phyloP scores from a whole-genome alignment of 257 asterid species.

The Scutellaria barbata region DNA sequence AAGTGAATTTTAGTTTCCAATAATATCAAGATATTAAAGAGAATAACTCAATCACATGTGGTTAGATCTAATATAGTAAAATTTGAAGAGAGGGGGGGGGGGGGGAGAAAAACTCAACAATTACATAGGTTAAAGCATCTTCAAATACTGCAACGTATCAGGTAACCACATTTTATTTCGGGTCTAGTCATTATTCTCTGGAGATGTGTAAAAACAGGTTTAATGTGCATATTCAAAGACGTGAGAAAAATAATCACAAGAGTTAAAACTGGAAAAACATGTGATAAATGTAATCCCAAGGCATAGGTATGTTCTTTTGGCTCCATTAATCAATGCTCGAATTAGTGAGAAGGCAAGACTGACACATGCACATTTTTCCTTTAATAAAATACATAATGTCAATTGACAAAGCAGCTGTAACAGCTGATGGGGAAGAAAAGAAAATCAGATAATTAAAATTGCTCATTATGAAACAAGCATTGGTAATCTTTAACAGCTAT shows the following conservation, averaged over 20 bases:
- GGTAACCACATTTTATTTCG: neutral
- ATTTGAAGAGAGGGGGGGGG: neutral
- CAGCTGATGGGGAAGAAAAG: neutral
- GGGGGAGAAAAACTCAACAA: neutral
- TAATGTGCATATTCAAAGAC: neutral
- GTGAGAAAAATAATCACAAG: neutral
- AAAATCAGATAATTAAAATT: neutral
- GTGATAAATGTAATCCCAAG: too few species aligned
- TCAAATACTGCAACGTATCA: neutral
- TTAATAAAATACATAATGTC: neutral
- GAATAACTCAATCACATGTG: neutral
- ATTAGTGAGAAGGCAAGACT: neutral
- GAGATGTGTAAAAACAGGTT: neutral
- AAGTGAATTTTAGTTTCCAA: constrained; percentile 23
- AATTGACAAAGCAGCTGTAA: constrained; percentile 5
- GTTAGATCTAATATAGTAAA: neutral
- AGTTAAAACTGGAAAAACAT: too few species aligned
- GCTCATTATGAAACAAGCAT: neutral
- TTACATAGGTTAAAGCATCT: constrained; percentile 19
- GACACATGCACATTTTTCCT: neutral
- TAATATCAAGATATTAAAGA: constrained; percentile 2
- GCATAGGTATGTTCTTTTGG: neutral
- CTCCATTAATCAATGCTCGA: neutral
- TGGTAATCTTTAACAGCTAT: neutral
- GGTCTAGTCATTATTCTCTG: neutral